Evolutionary conservation across 495 filamentous ascomycete species (phyloP).

Genomic region (Aspergillus sparsus): DNA sequence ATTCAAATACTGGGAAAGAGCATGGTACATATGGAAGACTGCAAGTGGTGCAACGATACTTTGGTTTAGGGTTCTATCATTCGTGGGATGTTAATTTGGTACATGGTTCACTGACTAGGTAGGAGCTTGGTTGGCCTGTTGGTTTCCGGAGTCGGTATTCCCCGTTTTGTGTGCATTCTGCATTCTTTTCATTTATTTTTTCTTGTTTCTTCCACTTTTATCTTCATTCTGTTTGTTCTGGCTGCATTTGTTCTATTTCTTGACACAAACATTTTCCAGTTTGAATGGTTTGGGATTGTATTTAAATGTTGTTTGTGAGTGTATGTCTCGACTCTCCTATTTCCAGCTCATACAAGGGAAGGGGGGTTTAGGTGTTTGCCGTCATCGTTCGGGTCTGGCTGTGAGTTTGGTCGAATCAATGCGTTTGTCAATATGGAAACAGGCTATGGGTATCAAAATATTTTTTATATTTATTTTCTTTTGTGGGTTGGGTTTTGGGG

Average conservation of each 20-base stretch:
- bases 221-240: constrained; percentile 16
- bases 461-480: constrained; percentile 13
- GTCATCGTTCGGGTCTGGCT: constrained; percentile 26
- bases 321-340: constrained; percentile 26
- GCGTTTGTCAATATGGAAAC: constrained; percentile 13
- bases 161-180: constrained; percentile 28
- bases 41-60: constrained; percentile 25
- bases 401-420: constrained; percentile 21
- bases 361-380: constrained; percentile 25
- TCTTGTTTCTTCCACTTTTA: constrained; percentile 3
- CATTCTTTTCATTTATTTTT: constrained; percentile 19
- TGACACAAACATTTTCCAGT: constrained; percentile 14
- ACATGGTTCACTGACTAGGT: constrained; percentile 32
- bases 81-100: constrained; percentile 32
- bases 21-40: constrained; percentile 31
- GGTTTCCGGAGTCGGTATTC: constrained; percentile 35
- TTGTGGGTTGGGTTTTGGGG: constrained; percentile 17
- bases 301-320: constrained; percentile 22
- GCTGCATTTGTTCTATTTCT: constrained; percentile 18
- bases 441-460: constrained; percentile 24
- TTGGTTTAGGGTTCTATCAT: constrained; percentile 27
- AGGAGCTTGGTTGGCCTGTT: constrained; percentile 33
- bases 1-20: constrained; percentile 30
- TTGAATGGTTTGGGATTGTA: constrained; percentile 22
- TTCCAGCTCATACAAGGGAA: constrained; percentile 20